Conservation (phyloP, 805 yeast species). For the Teunomyces barrocoloradensis region DNA sequence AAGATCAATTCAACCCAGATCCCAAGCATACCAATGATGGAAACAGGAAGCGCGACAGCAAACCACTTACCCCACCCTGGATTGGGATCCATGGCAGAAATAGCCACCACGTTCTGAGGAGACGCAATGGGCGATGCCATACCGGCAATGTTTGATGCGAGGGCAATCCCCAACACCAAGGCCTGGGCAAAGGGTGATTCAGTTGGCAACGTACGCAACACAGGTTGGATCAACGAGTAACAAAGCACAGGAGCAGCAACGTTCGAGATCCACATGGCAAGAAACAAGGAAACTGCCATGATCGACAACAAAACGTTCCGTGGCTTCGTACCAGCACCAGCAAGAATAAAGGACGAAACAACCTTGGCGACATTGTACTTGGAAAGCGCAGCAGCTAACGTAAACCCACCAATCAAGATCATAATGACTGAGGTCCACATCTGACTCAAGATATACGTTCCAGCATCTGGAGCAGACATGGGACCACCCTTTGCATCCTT, state of each 20-base stretch:
- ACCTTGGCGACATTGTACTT: conserved; percentile 87
- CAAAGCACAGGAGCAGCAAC: conserved; percentile 97
- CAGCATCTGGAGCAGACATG: conserved; percentile 65
- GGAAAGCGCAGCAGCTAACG: conserved; percentile 91
- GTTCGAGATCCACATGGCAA: conserved; percentile 94
- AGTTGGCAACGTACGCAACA: conserved; percentile 78
- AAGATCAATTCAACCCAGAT: conserved; percentile 73
- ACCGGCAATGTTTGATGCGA: conserved; percentile 92
- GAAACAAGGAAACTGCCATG: conserved; percentile 82
- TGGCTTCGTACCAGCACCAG: conserved; percentile 86
- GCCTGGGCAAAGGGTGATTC: conserved; percentile 78
- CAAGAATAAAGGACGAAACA: conserved; percentile 75
- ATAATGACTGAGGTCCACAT: conserved; percentile 97
- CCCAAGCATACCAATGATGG: conserved; percentile 55
- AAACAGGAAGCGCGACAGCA: conserved; percentile 78
- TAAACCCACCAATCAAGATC: conserved; percentile 88
- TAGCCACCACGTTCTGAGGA: conserved; percentile 91
- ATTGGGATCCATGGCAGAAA: conserved; percentile 76
- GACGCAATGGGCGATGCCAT: conserved; percentile 97
- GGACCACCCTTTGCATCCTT: conserved; percentile 48
- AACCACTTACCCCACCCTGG: conserved; percentile 95
- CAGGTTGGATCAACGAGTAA: conserved; percentile 86
- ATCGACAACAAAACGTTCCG: conserved; percentile 70
- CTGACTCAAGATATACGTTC: conserved; percentile 72
- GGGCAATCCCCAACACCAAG: conserved; percentile 83